Conservation (phyloP, 169 alveolate genomes). For the Plasmodium knowlesi region DNA sequence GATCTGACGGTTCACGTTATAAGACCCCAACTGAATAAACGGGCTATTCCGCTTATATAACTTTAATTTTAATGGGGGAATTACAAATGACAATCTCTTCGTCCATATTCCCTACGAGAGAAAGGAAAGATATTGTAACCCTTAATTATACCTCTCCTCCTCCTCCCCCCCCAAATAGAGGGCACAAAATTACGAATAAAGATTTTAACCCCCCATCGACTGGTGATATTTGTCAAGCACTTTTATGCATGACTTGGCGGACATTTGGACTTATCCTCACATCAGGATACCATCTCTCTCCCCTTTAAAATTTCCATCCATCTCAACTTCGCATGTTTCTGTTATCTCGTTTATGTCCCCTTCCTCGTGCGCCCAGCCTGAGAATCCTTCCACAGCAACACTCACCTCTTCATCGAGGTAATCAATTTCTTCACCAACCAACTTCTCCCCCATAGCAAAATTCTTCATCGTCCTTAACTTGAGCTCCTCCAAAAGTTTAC, state of each 20-base stretch:
- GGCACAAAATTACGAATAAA: background rate
- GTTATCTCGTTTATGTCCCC: background rate
- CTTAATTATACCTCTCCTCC: too few species aligned
- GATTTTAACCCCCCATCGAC: background rate
- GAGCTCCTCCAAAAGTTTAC: constrained; percentile 24
- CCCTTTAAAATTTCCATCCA: background rate
- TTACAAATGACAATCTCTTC: background rate
- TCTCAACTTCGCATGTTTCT: background rate
- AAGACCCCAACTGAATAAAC: background rate
- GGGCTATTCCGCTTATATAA: background rate
- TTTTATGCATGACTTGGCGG: background rate
- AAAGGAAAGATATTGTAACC: background rate
- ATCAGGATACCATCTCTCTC: background rate
- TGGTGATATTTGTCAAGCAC: background rate
- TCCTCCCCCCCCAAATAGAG: background rate
- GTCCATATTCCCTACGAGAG: background rate
- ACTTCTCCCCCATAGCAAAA: background rate
- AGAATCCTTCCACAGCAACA: background rate
- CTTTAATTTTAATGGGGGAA: background rate
- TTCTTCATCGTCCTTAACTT: background rate
- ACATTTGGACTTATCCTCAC: background rate
- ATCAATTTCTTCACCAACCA: background rate
- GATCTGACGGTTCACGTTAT: background rate
- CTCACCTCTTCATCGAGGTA: background rate
- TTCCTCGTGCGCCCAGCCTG: background rate